phyloP scores from a whole-genome alignment of 371 early-diverging fungal genomes.

The Gilbertella persicaria region DNA sequence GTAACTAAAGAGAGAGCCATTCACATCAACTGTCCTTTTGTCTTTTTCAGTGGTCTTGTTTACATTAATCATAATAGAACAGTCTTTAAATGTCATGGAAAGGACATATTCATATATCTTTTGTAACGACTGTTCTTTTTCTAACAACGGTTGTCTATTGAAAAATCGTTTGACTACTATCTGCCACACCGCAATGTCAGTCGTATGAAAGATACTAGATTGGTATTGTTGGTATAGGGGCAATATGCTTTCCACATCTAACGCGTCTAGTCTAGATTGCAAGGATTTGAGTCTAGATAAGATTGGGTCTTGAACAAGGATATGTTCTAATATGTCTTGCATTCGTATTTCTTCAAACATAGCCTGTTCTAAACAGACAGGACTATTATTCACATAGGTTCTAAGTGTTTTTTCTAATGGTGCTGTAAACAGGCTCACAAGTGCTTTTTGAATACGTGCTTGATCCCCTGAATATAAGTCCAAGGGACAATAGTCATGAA shows the following conservation, averaged over 20 bases:
- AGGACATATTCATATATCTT: conserved; percentile 51
- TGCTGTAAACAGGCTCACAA: conserved; percentile 23
- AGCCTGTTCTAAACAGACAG: not conserved
- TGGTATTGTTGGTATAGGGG: conserved; percentile 25
- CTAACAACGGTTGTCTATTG: not conserved
- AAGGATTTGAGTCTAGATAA: conserved; percentile 34
- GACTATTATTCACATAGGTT: conserved; percentile 27
- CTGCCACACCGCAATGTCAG: conserved; percentile 30
- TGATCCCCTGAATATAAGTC: conserved; percentile 51
- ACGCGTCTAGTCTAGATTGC: conserved; percentile 46
- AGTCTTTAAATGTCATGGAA: conserved; percentile 65
- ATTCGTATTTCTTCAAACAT: not conserved
- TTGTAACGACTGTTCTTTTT: conserved; percentile 18
- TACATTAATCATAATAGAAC: conserved; percentile 52
- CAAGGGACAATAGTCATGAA: conserved; percentile 53
- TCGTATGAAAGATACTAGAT: not conserved
- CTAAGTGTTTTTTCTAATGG: conserved; percentile 39
- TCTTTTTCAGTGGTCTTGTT: not conserved
- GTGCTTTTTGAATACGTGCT: conserved; percentile 29
- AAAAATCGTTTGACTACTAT: conserved; percentile 17
- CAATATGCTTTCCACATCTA: conserved; percentile 50
- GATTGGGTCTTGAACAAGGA: conserved; percentile 41
- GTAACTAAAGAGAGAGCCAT: conserved; percentile 16
- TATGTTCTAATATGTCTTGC: conserved; percentile 9
- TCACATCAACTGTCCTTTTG: no score